phyloP scores from a whole-genome alignment of 345 rosid genomes.

The Lumnitzera racemosa region DNA sequence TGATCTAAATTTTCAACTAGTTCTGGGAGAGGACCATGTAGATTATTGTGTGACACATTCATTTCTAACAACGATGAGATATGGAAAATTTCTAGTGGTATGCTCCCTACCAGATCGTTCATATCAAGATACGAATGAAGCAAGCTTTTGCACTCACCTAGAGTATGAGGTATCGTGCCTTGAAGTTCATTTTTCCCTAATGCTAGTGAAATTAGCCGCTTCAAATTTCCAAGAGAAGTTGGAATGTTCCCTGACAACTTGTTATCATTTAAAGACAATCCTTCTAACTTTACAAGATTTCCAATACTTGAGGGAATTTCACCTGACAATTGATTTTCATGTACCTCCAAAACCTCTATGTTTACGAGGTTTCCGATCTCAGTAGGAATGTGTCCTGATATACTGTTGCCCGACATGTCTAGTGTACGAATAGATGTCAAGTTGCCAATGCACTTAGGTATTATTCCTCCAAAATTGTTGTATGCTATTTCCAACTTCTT shows the following conservation, averaged over 20 bases:
- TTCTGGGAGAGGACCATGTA: slow-evolving; percentile 13
- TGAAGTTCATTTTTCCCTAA: slow-evolving; percentile 5
- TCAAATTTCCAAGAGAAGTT: slow-evolving; percentile 4
- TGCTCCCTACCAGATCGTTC: slow-evolving; percentile 10
- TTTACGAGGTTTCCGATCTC: neutral
- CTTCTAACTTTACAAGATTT: too few relatives aligned
- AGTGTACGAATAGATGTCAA: slow-evolving; percentile 1
- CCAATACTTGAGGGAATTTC: neutral
- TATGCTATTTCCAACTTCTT: neutral
- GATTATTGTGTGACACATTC: slow-evolving; percentile 10
- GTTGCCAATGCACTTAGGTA: slow-evolving; percentile 12
- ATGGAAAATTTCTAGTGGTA: slow-evolving; percentile 11
- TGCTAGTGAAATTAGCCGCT: neutral
- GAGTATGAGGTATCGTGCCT: slow-evolving; percentile 11
- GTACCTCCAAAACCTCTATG: neutral
- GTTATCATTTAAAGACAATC: too few relatives aligned
- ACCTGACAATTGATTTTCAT: neutral
- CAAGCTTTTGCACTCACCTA: slow-evolving; percentile 2
- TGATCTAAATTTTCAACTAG: slow-evolving; percentile 5
- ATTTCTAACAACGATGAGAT: slow-evolving; percentile 10
- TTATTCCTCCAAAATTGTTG: slow-evolving; percentile 9
- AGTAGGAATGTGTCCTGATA: slow-evolving; percentile 8
- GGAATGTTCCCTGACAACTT: neutral
- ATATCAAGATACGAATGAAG: neutral
- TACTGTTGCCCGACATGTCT: neutral